Conservation (phyloP, 352 stramenopile genomes). For the Saprolegnia diclina region DNA sequence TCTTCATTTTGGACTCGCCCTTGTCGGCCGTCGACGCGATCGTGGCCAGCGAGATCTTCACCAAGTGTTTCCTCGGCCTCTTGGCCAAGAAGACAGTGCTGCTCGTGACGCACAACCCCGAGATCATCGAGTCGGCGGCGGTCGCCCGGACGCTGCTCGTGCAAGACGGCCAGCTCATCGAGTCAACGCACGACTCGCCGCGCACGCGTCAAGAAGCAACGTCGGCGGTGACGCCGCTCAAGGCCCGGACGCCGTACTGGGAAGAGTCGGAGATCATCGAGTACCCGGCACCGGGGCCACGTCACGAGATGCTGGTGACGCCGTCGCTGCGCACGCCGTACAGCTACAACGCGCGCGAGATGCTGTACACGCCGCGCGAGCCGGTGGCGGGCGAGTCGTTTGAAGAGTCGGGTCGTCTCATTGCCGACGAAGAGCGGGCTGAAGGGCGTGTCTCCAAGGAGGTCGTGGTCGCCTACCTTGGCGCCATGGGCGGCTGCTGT, state of each 20-base stretch:
- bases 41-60: conserved; percentile 86
- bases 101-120: conserved; percentile 68
- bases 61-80: conserved; percentile 58
- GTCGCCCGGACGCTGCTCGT: conserved; percentile 14
- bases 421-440: conserved; percentile 65
- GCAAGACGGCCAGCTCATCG: conserved; percentile 16
- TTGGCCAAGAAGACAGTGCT: conserved; percentile 58
- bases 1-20: conserved; percentile 28
- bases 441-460: conserved; percentile 51
- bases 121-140: conserved; percentile 18
- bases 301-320: conserved; percentile 24
- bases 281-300: neutral
- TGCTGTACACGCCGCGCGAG: conserved; percentile 19
- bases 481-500: conserved; percentile 33
- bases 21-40: conserved; percentile 82
- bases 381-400: conserved; percentile 3
- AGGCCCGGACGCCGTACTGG: conserved; percentile 1
- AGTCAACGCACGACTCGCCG: neutral
- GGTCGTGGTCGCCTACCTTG: conserved; percentile 53
- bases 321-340: conserved; percentile 17
- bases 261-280: neutral
- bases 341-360: conserved; percentile 13
- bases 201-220: neutral
- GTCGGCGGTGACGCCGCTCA: neutral
- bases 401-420: conserved; percentile 26